phyloP scores from a whole-genome alignment of 805 yeast species.

The Komagataella pastoris region DNA sequence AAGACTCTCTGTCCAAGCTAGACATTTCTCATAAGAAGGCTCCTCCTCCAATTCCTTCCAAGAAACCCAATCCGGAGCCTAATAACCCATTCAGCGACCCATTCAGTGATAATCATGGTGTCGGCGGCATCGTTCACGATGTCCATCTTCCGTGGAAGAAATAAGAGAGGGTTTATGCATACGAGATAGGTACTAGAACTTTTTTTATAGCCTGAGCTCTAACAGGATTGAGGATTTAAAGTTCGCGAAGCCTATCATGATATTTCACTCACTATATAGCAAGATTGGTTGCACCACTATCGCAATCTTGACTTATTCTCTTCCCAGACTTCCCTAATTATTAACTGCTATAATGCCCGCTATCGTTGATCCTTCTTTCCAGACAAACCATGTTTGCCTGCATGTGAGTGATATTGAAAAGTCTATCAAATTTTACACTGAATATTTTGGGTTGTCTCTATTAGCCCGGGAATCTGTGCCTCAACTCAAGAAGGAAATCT shows the following conservation, averaged over 20 bases:
- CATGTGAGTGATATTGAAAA: slow-evolving; percentile 73
- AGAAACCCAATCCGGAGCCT: not conserved
- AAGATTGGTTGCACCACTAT: not conserved
- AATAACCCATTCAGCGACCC: not conserved
- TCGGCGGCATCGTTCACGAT: not conserved
- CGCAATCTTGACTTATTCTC: not conserved
- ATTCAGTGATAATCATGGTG: not conserved
- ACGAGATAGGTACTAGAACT: not conserved
- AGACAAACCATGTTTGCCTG: slow-evolving; percentile 59
- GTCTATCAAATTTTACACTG: slow-evolving; percentile 60
- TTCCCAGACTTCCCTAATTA: not conserved
- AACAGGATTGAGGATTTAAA: not conserved
- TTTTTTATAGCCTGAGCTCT: not conserved
- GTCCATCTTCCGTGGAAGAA: not conserved
- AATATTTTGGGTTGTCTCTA: slow-evolving; percentile 61
- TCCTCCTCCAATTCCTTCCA: not conserved
- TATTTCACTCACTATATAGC: not conserved
- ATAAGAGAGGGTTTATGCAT: not conserved
- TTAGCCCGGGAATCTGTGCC: slow-evolving; percentile 38
- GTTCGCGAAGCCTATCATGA: not conserved
- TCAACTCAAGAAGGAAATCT: slow-evolving; percentile 47
- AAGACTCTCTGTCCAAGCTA: not conserved
- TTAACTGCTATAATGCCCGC: slow-evolving; percentile 1
- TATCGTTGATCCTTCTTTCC: slow-evolving; percentile 20
- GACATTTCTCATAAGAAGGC: not conserved